A percentile compares a stretch with the other conserved stretches of the same genome.
Evolutionary conservation across 148 eudicot species (phyloP).

Genomic region (Camellia lanceoleosa): DNA sequence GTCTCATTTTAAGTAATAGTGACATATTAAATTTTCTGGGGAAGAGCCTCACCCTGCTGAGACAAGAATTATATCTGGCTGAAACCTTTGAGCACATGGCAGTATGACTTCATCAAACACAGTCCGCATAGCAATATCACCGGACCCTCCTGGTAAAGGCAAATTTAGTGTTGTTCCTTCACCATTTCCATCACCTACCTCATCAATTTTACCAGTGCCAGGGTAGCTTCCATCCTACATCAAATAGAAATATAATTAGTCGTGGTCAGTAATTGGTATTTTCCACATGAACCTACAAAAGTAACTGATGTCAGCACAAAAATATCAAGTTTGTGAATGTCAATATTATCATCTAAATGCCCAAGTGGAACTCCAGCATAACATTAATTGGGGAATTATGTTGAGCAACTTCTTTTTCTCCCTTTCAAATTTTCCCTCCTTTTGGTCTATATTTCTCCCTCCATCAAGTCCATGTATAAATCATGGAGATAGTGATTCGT

Average conservation of each 20-base stretch:
- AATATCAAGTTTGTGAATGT: neutral
- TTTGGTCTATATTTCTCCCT: neutral
- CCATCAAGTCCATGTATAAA: neutral
- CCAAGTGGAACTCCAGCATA: neutral
- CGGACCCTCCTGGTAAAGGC: conserved; percentile 90
- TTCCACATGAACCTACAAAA: neutral
- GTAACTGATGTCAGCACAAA: neutral
- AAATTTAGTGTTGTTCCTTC: conserved; percentile 87
- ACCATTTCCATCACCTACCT: conserved; percentile 67
- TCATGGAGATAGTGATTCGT: neutral
- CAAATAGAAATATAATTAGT: neutral
- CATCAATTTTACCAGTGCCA: conserved; percentile 82
- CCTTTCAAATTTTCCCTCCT: neutral
- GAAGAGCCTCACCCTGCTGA: conserved; percentile 77
- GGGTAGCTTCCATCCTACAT: conserved; percentile 93
- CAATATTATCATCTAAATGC: neutral
- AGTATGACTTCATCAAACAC: conserved; percentile 83
- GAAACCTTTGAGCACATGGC: conserved; percentile 82
- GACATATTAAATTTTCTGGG: neutral
- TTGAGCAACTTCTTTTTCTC: neutral
- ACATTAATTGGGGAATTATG: neutral
- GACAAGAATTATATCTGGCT: conserved; percentile 88
- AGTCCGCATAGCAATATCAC: conserved; percentile 76
- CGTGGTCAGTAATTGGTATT: neutral
- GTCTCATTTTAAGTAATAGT: neutral